A percentile compares a stretch with the other conserved stretches of the same genome.
phyloP scores from a whole-genome alignment of 2,329 filamentous ascomycete species.

The Trichoderma cornu-damae region DNA sequence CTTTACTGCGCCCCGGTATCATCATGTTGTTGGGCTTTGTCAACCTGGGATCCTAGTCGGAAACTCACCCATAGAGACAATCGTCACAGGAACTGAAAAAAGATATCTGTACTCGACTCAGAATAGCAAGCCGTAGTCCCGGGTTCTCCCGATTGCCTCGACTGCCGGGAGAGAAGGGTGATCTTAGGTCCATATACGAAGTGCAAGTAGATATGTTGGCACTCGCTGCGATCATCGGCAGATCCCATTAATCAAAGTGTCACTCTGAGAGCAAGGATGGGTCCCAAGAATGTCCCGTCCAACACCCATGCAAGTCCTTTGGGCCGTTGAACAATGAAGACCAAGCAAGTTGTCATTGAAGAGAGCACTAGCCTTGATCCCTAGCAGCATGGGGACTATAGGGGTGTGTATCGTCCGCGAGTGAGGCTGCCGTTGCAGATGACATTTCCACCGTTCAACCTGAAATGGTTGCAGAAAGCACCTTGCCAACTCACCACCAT shows the following conservation, averaged over 20 bases:
- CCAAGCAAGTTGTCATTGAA: neutral
- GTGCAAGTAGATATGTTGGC: too few relatives aligned
- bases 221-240: neutral
- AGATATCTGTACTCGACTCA: too few relatives aligned
- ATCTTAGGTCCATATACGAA: neutral
- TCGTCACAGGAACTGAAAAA: neutral
- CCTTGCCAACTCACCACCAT: neutral
- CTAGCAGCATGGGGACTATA: neutral
- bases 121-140: neutral
- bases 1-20: neutral
- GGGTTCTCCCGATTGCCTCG: neutral
- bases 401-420: neutral
- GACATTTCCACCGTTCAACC: neutral
- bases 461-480: neutral
- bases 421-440: slow-evolving; percentile 1
- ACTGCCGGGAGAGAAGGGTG: neutral
- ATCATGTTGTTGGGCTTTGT: neutral
- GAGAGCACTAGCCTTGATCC: neutral
- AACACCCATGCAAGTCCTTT: neutral
- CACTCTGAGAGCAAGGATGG: neutral
- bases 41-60: neutral
- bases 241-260: neutral
- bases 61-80: neutral
- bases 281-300: neutral
- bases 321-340: neutral